Conservation (phyloP, 164 flowering plant genomes). For the Nymphaea thermarum region DNA sequence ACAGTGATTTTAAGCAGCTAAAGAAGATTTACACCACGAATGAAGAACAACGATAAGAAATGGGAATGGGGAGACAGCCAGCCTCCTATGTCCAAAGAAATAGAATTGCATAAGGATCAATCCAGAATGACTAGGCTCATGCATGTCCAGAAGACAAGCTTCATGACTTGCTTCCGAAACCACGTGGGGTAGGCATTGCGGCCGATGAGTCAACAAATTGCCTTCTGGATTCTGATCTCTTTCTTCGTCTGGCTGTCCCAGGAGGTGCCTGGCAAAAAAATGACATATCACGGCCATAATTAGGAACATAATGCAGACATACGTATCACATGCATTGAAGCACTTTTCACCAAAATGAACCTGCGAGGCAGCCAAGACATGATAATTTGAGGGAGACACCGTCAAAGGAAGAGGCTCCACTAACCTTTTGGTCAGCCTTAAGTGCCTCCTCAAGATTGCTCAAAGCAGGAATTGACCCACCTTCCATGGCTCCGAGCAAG, state of each 20-base stretch:
- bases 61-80: no score
- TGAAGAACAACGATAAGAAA: no score
- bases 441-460: conserved; percentile 85
- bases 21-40: no score
- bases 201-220: conserved; percentile 47
- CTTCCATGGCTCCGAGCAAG: conserved; percentile 86
- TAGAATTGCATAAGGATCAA: no score
- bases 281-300: no score
- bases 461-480: conserved; percentile 87
- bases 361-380: background rate
- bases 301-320: no score
- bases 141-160: background rate
- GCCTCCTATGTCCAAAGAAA: no score
- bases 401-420: background rate
- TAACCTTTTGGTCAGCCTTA: conserved; percentile 73
- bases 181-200: conserved; percentile 63
- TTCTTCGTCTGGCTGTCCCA: conserved; percentile 70
- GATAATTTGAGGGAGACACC: background rate
- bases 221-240: conserved; percentile 49
- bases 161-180: conserved; percentile 59
- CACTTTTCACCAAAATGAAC: background rate
- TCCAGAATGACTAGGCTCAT: no score
- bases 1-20: no score
- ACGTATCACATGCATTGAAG: no score
- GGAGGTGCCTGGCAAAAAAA: conserved; percentile 49